Evolutionary conservation across 75 land plant species (phyloP).

Genomic region (Azolla pinnata): DNA sequence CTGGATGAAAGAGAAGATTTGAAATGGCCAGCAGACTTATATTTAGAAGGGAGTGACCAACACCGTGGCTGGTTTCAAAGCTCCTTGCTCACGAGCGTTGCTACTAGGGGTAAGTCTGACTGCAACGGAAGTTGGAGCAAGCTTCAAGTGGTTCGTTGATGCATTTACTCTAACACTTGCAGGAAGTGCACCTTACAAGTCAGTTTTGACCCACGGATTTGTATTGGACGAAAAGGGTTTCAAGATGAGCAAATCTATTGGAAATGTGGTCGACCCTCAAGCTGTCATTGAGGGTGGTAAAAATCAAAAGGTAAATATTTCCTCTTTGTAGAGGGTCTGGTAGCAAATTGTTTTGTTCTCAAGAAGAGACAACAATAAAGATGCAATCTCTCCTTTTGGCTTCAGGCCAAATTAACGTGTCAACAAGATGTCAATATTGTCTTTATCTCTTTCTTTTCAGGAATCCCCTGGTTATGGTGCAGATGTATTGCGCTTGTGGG

Average conservation of each 20-base stretch:
- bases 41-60: slow-evolving; percentile 97
- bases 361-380: too few relatives aligned
- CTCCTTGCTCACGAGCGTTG: slow-evolving; percentile 88
- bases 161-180: too few relatives aligned
- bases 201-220: slow-evolving; percentile 96
- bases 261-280: slow-evolving; percentile 89
- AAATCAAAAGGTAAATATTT: slow-evolving; percentile 75
- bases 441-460: too few relatives aligned
- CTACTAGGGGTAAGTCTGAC: slow-evolving; percentile 82
- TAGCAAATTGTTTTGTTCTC: too few relatives aligned
- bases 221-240: slow-evolving; percentile 88
- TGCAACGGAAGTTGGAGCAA: too few relatives aligned
- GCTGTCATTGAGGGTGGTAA: slow-evolving; percentile 82
- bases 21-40: slow-evolving; percentile 81
- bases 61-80: slow-evolving; percentile 99
- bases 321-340: too few relatives aligned
- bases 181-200: slow-evolving; percentile 82
- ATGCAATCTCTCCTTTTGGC: too few relatives aligned
- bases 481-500: slow-evolving; percentile 96
- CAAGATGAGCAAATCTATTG: slow-evolving; percentile 97
- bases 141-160: too few relatives aligned
- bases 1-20: slow-evolving; percentile 58
- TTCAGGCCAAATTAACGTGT: too few relatives aligned
- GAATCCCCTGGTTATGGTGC: slow-evolving; percentile 91
- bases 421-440: too few relatives aligned